A percentile compares a stretch with the other conserved stretches of the same genome.
Conservation (phyloP, 2,329 filamentous ascomycete genomes). For the Westerdykella sp. region DNA sequence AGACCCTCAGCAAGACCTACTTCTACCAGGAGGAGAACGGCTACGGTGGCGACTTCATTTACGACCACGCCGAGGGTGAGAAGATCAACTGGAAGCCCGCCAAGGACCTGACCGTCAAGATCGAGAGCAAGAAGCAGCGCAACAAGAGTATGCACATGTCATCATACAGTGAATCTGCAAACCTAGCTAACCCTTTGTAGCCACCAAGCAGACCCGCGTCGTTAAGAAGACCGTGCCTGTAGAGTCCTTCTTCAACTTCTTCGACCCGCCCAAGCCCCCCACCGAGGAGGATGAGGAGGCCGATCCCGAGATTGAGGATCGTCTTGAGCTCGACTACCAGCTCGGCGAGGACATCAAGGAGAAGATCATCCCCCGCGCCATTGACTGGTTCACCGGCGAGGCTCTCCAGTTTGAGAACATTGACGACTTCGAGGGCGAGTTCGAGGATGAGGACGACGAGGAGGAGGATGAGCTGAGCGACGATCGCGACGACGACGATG, state of each 20-base stretch:
- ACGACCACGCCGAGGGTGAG: constrained; percentile 96
- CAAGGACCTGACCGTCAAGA: constrained; percentile 86
- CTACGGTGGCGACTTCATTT: constrained; percentile 98
- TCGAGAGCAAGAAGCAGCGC: constrained; percentile 99
- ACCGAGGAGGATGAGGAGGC: constrained; percentile 64
- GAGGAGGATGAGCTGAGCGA: constrained; percentile 82
- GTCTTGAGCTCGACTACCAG: constrained; percentile 96
- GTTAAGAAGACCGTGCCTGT: constrained; percentile 99
- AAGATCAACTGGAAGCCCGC: constrained; percentile 95
- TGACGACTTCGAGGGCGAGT: constrained; percentile 76
- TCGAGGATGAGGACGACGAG: constrained; percentile 87
- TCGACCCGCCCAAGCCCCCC: constrained; percentile 87
- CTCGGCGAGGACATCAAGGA: constrained; percentile 99
- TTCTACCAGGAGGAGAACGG: constrained; percentile 98
- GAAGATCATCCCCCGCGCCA: constrained; percentile 95
- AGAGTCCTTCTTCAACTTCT: constrained; percentile 97
- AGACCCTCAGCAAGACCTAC: constrained; percentile 95
- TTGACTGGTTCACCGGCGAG: constrained; percentile 99
- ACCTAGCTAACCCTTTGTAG: constrained; percentile 44
- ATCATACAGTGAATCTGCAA: background rate
- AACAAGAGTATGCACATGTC: constrained; percentile 78
- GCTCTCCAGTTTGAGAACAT: constrained; percentile 94
- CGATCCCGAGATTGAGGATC: constrained; percentile 89
- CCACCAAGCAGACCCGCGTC: constrained; percentile 97
- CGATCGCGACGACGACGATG: constrained; percentile 66